These are phyloP conservation scores for Globisporangium solare DNA, from an alignment of 352 stramenopile species.

Conservation along the genomic window DNA sequence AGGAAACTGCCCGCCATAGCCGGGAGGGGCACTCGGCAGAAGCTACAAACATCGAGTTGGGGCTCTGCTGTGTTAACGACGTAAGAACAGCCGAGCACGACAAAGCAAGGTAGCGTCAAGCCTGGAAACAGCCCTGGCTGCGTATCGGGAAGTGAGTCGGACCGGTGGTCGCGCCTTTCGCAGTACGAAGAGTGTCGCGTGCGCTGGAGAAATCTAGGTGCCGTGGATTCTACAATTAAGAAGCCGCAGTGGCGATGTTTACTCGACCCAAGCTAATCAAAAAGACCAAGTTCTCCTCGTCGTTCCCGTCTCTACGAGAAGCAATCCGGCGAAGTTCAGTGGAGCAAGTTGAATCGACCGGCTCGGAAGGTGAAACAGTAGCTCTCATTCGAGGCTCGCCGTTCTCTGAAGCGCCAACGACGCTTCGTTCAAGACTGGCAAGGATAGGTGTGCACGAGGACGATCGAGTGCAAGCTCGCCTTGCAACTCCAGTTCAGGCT, in stretches of 20 bases:
- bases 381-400: conserved; percentile 8
- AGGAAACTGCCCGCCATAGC: not conserved
- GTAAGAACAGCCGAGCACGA: not conserved
- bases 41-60: not conserved
- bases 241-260: conserved; percentile 5
- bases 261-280: conserved; percentile 13
- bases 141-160: no score
- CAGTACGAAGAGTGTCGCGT: no score
- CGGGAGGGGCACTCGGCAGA: not conserved
- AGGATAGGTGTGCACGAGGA: conserved; percentile 34
- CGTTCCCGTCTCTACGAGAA: conserved; percentile 11
- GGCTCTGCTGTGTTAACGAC: not conserved
- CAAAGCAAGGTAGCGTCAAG: no score
- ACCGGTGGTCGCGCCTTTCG: no score
- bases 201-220: no score
- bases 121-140: no score
- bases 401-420: conserved; percentile 6
- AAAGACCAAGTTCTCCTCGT: conserved; percentile 23
- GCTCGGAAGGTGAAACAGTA: conserved; percentile 19
- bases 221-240: not conserved
- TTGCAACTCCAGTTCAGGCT: conserved; percentile 12
- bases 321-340: not conserved
- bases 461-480: conserved; percentile 18
- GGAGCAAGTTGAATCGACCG: conserved; percentile 1
- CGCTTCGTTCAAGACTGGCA: conserved; percentile 20